Base-by-base conservation (phyloP, 108 stramenopile genomes). In the Halocafeteria seosinensis region DNA sequence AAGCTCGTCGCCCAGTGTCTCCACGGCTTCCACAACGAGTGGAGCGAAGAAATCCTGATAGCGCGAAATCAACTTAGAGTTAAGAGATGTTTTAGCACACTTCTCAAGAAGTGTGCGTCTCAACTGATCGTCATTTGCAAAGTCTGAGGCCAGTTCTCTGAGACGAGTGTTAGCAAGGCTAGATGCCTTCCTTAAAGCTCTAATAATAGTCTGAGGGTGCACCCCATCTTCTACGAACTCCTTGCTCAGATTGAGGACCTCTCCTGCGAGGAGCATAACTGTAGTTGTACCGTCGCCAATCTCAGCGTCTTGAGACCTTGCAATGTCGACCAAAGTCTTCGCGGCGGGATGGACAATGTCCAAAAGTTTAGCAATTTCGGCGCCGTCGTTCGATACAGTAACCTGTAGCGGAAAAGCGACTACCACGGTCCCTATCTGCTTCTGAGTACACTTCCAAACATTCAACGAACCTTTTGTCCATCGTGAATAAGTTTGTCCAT, bases 291-390 rank as follows among this genome's bases (percentile, higher is more conserved):
- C 96, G 68, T 98, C 96, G 21, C 96, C 96, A 25, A 95, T 92
- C 73, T 91, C 87, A 21, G 85, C 81, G 67, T 98, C 96, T 81
- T 81, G 51, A 64, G 87, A 85, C 88, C 92, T 91, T 62, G 83
- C 83, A 59, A 98, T 94, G 69, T 98, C 96, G 63, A 95, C 96
- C 60, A 98, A 66, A 0, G 90, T 91, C 74, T 88, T 88, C 55
- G 96, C 96, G 27, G 96, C 96, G 23, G 96, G 93, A 81, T 98
- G 96, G 32, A 88, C 92, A 66, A 98, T 91, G 60, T 98, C 96
- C 30, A 98, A 69, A 23, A 95, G 80, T 63, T 82, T 85, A 92
- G 95, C 92, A 62, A 98, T 94, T 23, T 92, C 93, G 8, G 96
- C 96, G 11, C 96, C 96, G 67, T 98, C 96, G 73, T 98, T 98